A percentile compares a stretch with the other conserved stretches of the same genome.
phyloP scores from a whole-genome alignment of 2,329 filamentous ascomycete species.

The Chaetothyriales sp. region DNA sequence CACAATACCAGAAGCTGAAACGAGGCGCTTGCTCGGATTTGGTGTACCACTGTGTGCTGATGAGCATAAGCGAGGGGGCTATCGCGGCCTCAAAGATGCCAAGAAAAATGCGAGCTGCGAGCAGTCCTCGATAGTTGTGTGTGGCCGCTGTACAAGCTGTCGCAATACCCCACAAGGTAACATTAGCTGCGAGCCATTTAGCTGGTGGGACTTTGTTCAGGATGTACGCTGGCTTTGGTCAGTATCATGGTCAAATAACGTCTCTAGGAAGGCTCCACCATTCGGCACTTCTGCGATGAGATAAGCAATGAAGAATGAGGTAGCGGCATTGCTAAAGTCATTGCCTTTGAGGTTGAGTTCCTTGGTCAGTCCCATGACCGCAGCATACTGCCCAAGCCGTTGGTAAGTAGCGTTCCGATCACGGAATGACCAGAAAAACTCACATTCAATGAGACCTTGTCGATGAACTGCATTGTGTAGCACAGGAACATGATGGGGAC shows the following conservation, averaged over 20 bases:
- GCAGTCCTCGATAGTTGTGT: conserved; percentile 39
- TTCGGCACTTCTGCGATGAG: conserved; percentile 27
- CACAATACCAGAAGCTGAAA: conserved; percentile 49
- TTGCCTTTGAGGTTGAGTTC: conserved; percentile 45
- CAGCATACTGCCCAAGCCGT: conserved; percentile 35
- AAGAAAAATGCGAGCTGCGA: conserved; percentile 44
- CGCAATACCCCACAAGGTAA: conserved; percentile 34
- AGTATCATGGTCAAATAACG: conserved; percentile 22
- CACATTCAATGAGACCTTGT: conserved; percentile 28
- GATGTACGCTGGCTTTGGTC: conserved; percentile 33
- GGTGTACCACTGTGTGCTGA: conserved; percentile 47
- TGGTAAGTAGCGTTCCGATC: too few relatives aligned
- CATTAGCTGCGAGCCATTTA: conserved; percentile 48
- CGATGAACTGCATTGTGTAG: conserved; percentile 24
- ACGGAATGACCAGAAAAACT: neutral
- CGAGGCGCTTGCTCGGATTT: conserved; percentile 45
- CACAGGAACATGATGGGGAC: conserved; percentile 24
- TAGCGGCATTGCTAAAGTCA: conserved; percentile 49
- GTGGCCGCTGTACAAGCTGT: conserved; percentile 34
- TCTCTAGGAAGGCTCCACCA: conserved; percentile 20
- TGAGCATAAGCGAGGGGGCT: conserved; percentile 46
- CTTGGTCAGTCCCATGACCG: conserved; percentile 48
- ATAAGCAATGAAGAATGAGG: conserved; percentile 50
- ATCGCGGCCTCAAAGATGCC: conserved; percentile 50
- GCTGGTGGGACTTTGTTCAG: conserved; percentile 48